Percentiles rank a stretch among this genome's conserved stretches.
Conservation (phyloP, 2,329 filamentous ascomycete species). For the Dactylellina drechsleri region DNA sequence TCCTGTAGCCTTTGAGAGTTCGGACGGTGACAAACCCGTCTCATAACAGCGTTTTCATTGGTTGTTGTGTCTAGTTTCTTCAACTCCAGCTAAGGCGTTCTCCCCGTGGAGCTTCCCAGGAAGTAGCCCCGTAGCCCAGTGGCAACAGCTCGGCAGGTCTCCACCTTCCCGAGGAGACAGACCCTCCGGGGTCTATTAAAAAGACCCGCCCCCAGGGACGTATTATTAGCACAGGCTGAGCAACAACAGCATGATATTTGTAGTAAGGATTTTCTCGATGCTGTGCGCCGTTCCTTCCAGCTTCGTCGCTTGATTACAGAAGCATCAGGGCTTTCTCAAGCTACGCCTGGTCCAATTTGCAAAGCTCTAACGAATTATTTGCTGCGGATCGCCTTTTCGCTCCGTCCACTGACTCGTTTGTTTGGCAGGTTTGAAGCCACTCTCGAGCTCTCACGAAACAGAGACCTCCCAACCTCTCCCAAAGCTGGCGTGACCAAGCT, state of each 20-base stretch:
- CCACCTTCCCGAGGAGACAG: background rate
- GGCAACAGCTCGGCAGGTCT: too few species aligned
- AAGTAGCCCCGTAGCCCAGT: background rate
- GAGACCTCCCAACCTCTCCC: slow-evolving; percentile 25
- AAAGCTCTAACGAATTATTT: slow-evolving; percentile 28
- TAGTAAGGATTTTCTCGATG: slow-evolving; percentile 50
- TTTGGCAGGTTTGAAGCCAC: slow-evolving; percentile 17
- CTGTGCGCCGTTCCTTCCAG: slow-evolving; percentile 35
- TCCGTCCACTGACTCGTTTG: slow-evolving; percentile 29
- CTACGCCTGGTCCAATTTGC: slow-evolving; percentile 39
- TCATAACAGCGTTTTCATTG: slow-evolving; percentile 22
- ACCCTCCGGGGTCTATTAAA: slow-evolving; percentile 7
- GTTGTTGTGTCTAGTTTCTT: slow-evolving; percentile 24
- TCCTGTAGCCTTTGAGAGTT: slow-evolving; percentile 36
- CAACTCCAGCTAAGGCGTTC: slow-evolving; percentile 32
- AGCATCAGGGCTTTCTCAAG: slow-evolving; percentile 52
- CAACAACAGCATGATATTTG: slow-evolving; percentile 35
- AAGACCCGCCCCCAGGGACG: slow-evolving; percentile 8
- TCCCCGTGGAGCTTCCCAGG: slow-evolving; percentile 18
- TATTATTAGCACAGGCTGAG: slow-evolving; percentile 55
- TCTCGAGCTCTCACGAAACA: slow-evolving; percentile 6
- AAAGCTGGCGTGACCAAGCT: slow-evolving; percentile 17
- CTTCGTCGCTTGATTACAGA: slow-evolving; percentile 49
- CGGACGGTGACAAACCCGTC: slow-evolving; percentile 15
- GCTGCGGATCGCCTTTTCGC: slow-evolving; percentile 44